Percentiles rank a stretch among this genome's conserved stretches.
These are phyloP conservation scores for Cinnamomum micranthum DNA, from an alignment of 164 flowering plant genomes.

Conservation along the genomic window DNA sequence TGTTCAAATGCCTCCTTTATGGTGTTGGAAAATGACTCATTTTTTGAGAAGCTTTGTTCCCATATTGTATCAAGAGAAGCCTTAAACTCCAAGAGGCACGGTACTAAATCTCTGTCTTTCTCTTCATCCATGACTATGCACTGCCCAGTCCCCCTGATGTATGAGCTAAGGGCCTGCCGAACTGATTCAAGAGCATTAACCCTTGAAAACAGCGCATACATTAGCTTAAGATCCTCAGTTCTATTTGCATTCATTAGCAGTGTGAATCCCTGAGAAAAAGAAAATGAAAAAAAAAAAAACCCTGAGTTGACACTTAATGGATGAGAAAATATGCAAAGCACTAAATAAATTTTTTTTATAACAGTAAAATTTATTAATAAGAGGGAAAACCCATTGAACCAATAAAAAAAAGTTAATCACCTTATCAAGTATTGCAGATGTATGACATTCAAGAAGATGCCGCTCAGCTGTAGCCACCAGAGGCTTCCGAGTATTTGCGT, in stretches of 20 bases:
- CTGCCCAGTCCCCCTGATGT: conserved; percentile 84
- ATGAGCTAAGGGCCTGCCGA: conserved; percentile 71
- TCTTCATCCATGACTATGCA: conserved; percentile 91
- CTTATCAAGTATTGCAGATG: conserved; percentile 87
- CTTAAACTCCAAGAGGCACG: conserved; percentile 80
- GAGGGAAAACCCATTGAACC: no score
- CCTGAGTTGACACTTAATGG: not conserved
- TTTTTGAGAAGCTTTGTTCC: conserved; percentile 86
- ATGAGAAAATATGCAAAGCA: not conserved
- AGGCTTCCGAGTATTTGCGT: conserved; percentile 76
- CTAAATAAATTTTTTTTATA: no score
- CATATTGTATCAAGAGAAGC: conserved; percentile 84
- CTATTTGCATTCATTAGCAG: conserved; percentile 96
- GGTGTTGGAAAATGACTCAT: conserved; percentile 81
- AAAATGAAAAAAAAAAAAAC: not conserved
- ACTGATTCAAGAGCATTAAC: conserved; percentile 84
- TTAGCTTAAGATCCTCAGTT: conserved; percentile 78
- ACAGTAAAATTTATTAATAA: no score
- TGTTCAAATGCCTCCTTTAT: conserved; percentile 94
- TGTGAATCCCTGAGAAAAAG: conserved; percentile 65
- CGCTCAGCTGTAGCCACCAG: conserved; percentile 78
- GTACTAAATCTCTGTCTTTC: conserved; percentile 94
- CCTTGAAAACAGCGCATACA: conserved; percentile 71
- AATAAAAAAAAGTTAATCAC: conserved; percentile 22
- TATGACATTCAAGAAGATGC: conserved; percentile 90